Base-by-base conservation (phyloP, 805 yeast species). In the Tetrapisispora taiwanensis region DNA sequence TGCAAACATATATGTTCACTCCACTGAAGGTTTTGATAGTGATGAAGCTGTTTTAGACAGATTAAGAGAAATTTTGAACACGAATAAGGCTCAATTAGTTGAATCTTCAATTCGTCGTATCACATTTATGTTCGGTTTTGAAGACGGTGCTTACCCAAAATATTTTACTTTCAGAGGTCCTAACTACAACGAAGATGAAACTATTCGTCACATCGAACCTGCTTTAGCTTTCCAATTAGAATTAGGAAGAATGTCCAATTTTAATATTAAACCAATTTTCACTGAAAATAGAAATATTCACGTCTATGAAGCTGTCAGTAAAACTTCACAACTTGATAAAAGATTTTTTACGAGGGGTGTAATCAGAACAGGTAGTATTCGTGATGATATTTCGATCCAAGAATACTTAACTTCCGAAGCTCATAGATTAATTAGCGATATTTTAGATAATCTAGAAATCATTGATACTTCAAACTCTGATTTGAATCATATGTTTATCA, bases 151-250 rank as follows among this genome's bases (percentile, higher is more conserved):
- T 41, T 89, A 90, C 67, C 98, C 98, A 56, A 85, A 84, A 66
- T 92, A 90, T 72, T 92, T 81, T 72, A 92, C 97, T 32, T 92
- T 86, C 76, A 85, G 84, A 59, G 95, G 90, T 49, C 95, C 95
- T 42, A 74, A 74, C 31, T 92, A 84, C 62, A 58, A 56, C 30
- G 99, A 92, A 70, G 95, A 92, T 70, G 79, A 81, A 67, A 89
- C 89, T 18, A 84, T 92, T 63, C 88, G 99, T 72, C 97, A 92
- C 64, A 88, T 92, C 55, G 97, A 92, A 67, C 99, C 99, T 20
- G 96, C 97, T 35, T 74, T 90, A 58, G 97, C 98, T 42, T 92
- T 80, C 84, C 98, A 92, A 72, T 76, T 92, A 54, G 99, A 92
- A 69, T 75, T 92, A 51, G 90, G 86, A 58, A 81, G 97, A 70